phyloP scores from a whole-genome alignment of 768 basidiomycete species.

The Antrodiella citrinella region DNA sequence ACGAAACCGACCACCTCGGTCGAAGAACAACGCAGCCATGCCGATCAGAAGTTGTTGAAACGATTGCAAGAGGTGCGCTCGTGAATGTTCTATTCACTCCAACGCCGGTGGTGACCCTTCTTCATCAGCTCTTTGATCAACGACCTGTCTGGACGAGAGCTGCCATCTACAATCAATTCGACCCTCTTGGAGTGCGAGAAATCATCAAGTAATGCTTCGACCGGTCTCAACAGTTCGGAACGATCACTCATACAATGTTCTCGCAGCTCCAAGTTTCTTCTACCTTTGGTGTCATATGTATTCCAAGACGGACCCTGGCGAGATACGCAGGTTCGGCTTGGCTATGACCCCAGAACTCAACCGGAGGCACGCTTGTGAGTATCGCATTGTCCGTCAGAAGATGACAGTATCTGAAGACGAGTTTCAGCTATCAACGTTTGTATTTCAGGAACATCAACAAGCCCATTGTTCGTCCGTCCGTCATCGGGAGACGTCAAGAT shows the following conservation, averaged over 20 bases:
- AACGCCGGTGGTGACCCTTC: background rate
- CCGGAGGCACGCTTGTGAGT: conserved; percentile 69
- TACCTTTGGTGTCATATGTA: conserved; percentile 78
- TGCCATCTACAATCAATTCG: conserved; percentile 78
- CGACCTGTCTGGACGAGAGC: conserved; percentile 89
- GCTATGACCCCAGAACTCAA: conserved; percentile 83
- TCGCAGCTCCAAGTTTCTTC: conserved; percentile 67
- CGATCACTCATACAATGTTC: background rate
- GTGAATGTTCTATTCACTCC: background rate
- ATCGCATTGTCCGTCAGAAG: background rate
- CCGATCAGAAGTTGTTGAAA: conserved; percentile 46
- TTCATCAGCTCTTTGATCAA: conserved; percentile 51
- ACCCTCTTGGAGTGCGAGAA: conserved; percentile 55
- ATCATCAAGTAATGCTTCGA: conserved; percentile 78
- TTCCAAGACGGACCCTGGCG: conserved; percentile 94
- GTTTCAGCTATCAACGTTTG: conserved; percentile 79
- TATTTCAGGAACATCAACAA: conserved; percentile 87
- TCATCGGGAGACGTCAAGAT: conserved; percentile 61
- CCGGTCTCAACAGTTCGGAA: background rate
- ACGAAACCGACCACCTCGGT: conserved; percentile 54
- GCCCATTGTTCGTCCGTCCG: conserved; percentile 68
- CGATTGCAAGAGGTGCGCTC: conserved; percentile 43
- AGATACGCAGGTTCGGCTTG: conserved; percentile 78
- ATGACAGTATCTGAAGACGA: background rate
- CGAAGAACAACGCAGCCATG: conserved; percentile 47